A percentile compares a stretch with the other conserved stretches of the same genome.
These are phyloP conservation scores for Pyricularia pennisetigena DNA, from an alignment of 2,329 filamentous ascomycete genomes.

Conservation along the genomic window DNA sequence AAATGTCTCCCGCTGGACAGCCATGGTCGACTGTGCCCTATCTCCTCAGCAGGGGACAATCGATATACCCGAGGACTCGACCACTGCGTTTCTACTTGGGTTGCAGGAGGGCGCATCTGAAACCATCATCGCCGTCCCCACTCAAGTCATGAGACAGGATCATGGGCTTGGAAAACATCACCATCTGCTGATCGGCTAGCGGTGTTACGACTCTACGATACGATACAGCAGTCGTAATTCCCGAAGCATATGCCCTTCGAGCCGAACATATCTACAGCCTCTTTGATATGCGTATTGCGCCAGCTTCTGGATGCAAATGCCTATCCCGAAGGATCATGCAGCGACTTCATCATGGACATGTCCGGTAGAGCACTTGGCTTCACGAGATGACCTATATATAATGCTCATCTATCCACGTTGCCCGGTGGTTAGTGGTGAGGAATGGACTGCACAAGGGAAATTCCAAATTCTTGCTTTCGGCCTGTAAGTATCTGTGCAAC, in stretches of 20 bases:
- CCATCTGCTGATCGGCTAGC: neutral
- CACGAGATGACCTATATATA: neutral
- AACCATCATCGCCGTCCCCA: neutral
- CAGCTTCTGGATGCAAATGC: neutral
- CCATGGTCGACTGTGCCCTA: neutral
- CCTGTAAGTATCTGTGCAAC: no score
- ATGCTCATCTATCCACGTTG: neutral
- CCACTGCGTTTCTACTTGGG: neutral
- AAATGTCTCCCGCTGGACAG: neutral
- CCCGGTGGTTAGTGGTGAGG: neutral
- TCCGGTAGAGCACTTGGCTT: neutral
- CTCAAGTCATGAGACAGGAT: neutral
- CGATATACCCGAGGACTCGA: neutral
- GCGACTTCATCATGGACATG: neutral
- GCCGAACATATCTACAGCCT: neutral
- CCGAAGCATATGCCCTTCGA: neutral
- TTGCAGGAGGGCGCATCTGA: neutral
- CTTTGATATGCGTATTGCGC: neutral
- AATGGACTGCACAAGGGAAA: neutral
- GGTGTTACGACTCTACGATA: neutral
- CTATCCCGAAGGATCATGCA: neutral
- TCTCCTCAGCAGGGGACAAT: neutral
- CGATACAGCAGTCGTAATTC: neutral
- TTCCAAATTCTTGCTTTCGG: no score
- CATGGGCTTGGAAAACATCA: neutral